phyloP scores from a whole-genome alignment of 768 basidiomycete species.

The Rhizopogon vinicolor region DNA sequence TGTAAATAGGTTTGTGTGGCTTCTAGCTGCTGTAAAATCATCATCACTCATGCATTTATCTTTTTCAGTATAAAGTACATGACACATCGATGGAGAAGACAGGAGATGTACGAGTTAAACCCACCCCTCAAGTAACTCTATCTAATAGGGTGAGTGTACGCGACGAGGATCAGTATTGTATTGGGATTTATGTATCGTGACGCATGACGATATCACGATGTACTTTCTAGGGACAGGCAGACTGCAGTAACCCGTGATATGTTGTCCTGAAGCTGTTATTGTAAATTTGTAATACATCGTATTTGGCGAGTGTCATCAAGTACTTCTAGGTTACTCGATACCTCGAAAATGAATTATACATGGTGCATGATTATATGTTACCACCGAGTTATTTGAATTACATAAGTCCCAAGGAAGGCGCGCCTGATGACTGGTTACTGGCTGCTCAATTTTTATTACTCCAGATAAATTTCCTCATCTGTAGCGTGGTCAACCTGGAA shows the following conservation, averaged over 20 bases:
- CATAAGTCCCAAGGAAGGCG: no score
- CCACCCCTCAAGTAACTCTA: neutral
- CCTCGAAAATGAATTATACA: neutral
- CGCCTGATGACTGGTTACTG: no score
- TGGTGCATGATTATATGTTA: no score
- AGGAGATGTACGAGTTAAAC: neutral
- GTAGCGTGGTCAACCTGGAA: no score
- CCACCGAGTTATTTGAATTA: no score
- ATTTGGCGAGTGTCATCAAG: neutral
- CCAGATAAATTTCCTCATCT: no score
- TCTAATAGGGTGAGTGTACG: neutral
- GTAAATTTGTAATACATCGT: neutral
- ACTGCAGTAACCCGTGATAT: neutral
- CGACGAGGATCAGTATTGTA: neutral
- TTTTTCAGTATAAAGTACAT: neutral
- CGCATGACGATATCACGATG: neutral
- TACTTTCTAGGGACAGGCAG: neutral
- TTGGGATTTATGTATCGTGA: neutral
- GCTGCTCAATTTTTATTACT: no score
- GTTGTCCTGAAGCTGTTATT: neutral
- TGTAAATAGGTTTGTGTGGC: neutral
- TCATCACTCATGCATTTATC: neutral
- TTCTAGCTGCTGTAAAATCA: neutral
- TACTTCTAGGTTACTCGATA: no score
- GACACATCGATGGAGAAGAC: no score